These are phyloP conservation scores for Amniculicola lignicola DNA, from an alignment of 495 filamentous ascomycete genomes.

Conservation along the genomic window DNA sequence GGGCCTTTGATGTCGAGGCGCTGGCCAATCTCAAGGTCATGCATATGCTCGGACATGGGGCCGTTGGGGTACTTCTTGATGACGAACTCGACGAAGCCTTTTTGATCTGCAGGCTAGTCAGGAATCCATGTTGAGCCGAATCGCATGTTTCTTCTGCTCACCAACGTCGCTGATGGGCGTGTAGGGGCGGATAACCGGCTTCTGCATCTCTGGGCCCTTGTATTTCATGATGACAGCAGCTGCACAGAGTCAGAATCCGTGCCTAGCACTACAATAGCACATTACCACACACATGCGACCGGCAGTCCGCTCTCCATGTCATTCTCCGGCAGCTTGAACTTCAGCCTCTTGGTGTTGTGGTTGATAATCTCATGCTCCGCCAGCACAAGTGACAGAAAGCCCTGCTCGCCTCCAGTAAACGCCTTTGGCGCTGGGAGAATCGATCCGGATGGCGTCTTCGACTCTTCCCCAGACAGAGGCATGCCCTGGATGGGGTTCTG, in stretches of 20 bases:
- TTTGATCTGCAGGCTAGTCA: slow-evolving; percentile 49
- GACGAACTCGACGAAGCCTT: slow-evolving; percentile 81
- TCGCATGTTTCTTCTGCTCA: slow-evolving; percentile 40
- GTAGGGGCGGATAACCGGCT: slow-evolving; percentile 85
- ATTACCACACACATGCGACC: slow-evolving; percentile 67
- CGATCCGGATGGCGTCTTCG: slow-evolving; percentile 25
- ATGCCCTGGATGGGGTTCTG: slow-evolving; percentile 9
- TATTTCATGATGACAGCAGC: slow-evolving; percentile 84
- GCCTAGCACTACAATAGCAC: too few species aligned
- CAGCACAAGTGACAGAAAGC: slow-evolving; percentile 76
- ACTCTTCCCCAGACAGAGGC: slow-evolving; percentile 24
- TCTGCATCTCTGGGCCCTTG: slow-evolving; percentile 71
- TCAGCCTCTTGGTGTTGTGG: slow-evolving; percentile 85
- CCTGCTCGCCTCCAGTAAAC: slow-evolving; percentile 83
- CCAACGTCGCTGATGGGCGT: slow-evolving; percentile 87
- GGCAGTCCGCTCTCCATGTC: slow-evolving; percentile 78
- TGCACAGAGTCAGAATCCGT: too few species aligned
- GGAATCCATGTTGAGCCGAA: neutral
- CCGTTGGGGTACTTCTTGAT: slow-evolving; percentile 88
- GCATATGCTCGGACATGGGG: slow-evolving; percentile 85
- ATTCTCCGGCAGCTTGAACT: slow-evolving; percentile 77
- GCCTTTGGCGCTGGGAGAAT: slow-evolving; percentile 47
- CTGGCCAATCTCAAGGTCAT: slow-evolving; percentile 76
- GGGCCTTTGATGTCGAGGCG: slow-evolving; percentile 88
- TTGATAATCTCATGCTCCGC: slow-evolving; percentile 73